These are phyloP conservation scores for Penicillium sp. DNA, from an alignment of 2,329 filamentous ascomycete genomes.

Conservation along the genomic window DNA sequence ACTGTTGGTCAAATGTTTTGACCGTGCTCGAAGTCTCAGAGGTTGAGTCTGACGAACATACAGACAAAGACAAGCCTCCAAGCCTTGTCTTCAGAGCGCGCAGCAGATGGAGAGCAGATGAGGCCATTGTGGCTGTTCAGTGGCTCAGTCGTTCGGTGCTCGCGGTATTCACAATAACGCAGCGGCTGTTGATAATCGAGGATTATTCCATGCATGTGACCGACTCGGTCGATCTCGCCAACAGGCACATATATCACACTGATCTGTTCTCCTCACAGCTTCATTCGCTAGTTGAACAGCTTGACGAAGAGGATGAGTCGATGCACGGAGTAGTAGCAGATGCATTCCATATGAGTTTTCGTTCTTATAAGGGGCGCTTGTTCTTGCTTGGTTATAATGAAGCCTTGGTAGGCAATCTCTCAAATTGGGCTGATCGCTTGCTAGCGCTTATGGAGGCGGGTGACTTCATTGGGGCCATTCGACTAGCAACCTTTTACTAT, in stretches of 20 bases:
- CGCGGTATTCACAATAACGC: slow-evolving; percentile 88
- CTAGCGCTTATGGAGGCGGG: slow-evolving; percentile 94
- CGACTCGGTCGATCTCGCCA: slow-evolving; percentile 86
- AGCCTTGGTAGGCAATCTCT: slow-evolving; percentile 82
- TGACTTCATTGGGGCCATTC: slow-evolving; percentile 90
- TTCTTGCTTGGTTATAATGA: slow-evolving; percentile 95
- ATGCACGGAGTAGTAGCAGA: slow-evolving; percentile 97
- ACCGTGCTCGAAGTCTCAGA: slow-evolving; percentile 88
- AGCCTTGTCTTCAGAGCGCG: slow-evolving; percentile 76
- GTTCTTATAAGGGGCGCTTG: slow-evolving; percentile 86
- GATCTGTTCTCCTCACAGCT: slow-evolving; percentile 89
- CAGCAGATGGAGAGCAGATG: slow-evolving; percentile 88
- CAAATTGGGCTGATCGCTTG: slow-evolving; percentile 94
- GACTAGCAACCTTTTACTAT: slow-evolving; percentile 88
- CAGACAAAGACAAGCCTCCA: slow-evolving; percentile 73
- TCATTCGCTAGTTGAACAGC: slow-evolving; percentile 77
- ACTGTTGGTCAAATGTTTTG: slow-evolving; percentile 98
- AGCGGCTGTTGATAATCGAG: slow-evolving; percentile 87
- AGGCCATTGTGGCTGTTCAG: slow-evolving; percentile 92
- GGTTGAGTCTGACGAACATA: slow-evolving; percentile 53
- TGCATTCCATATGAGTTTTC: slow-evolving; percentile 97
- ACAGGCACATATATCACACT: slow-evolving; percentile 87
- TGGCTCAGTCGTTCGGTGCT: slow-evolving; percentile 95
- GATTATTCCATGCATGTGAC: slow-evolving; percentile 86
- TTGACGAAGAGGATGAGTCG: slow-evolving; percentile 80